Evolutionary conservation across 371 early-diverging fungal species (phyloP), one percentile per base, ranked within the genome.

Genomic region (Mortierella sp.): DNA sequence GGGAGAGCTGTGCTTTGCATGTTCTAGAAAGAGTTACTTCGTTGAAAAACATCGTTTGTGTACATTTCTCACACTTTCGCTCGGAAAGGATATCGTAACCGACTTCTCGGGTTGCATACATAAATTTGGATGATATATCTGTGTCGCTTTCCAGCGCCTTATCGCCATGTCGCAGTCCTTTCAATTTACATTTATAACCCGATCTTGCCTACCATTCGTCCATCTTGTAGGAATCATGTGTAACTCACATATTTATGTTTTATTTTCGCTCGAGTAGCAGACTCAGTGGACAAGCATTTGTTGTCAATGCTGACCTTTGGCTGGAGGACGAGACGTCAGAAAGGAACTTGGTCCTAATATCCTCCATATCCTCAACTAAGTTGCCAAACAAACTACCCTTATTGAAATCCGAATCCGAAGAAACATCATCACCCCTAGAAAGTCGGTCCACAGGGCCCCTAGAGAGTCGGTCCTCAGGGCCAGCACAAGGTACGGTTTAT

Each of bases 281-380:
- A 18, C 43, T 77, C 16, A 69, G 61, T 28, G 35, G 68, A 26
- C 72, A 72, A 39, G 55, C 64, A 2, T 77, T 77, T 47, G 69
- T 77, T 24, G 73, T 77, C 37, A 77, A 68, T 47, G 78, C 78
- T 3, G 78, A 77, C 61, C 78, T 77, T 22, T 77, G 78, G 78
- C 43, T 72, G n/a, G 78, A 77, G 37, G 78, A 77, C 51, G 73
- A 72, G 43, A 40, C 62, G 20, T 69, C 73, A 18, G 78, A 77
- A 64, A 54, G 72, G 30, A 77, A 72, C 39, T 26, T 77, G 28
- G 73, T 77, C 57, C 30, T 71, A 62, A 58, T 71, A 30, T 76
- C 77, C 8, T 67, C 77, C 9, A 67, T 76, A 20, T 61, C 77
- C 14, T 61, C 76, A 35, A 62, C 66, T 12, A 76, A 71, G 39